A percentile compares a stretch with the other conserved stretches of the same genome.
Conservation (phyloP, 2,329 filamentous ascomycete genomes). For the Colletotrichum filicis region DNA sequence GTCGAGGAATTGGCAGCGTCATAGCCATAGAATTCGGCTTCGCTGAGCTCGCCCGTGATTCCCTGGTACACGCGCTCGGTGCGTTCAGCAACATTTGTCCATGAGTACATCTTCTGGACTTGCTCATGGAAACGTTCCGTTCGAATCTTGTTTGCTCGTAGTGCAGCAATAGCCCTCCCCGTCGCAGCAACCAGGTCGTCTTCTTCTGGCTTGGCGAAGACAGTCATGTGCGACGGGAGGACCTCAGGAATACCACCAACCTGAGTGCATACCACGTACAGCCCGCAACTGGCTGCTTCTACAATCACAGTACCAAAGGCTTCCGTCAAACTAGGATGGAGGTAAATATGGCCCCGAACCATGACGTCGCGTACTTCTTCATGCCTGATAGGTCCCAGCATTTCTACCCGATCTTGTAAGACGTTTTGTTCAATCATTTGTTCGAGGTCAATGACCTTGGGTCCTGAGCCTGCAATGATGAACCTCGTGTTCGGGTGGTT, state of each 20-base stretch:
- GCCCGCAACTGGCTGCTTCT: constrained; percentile 92
- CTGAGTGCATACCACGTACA: constrained; percentile 96
- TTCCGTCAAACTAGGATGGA: constrained; percentile 94
- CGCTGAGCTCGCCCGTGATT: constrained; percentile 85
- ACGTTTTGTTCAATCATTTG: constrained; percentile 98
- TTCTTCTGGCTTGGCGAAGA: constrained; percentile 96
- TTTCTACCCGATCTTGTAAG: constrained; percentile 90
- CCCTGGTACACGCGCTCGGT: constrained; percentile 97
- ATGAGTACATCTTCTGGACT: constrained; percentile 98
- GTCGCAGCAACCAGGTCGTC: constrained; percentile 93
- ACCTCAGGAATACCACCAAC: constrained; percentile 98
- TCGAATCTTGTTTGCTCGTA: constrained; percentile 86
- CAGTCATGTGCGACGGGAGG: constrained; percentile 94
- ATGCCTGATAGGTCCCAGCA: constrained; percentile 91
- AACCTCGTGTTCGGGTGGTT: constrained; percentile 94
- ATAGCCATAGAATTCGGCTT: constrained; percentile 89
- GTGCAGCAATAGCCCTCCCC: constrained; percentile 85
- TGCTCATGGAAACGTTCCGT: constrained; percentile 97
- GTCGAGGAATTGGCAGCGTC: constrained; percentile 69
- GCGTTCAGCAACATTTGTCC: constrained; percentile 93
- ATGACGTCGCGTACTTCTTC: constrained; percentile 98
- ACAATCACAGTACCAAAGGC: constrained; percentile 98
- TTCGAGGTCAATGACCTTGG: constrained; percentile 96
- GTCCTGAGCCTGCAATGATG: constrained; percentile 94
- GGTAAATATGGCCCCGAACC: constrained; percentile 95